Base-by-base conservation (phyloP, 1,284 basidiomycete genomes). In the Puccinia triticina region DNA sequence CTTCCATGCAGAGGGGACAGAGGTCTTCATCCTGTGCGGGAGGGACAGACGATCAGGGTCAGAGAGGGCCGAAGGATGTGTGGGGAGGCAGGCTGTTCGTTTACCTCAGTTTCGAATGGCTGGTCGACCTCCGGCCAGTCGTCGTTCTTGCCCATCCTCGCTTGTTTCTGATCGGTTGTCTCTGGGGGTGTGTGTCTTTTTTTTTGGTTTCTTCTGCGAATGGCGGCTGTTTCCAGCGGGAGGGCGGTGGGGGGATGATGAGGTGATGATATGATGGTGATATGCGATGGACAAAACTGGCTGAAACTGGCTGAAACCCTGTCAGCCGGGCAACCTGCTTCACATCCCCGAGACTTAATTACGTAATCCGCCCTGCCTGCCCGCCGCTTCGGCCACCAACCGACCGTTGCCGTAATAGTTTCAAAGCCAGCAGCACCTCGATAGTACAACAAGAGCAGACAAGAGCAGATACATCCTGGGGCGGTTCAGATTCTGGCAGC, bases 1-100 rank as follows among this genome's bases (percentile, higher is more conserved):
- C 96, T 87, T 99, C 97, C 82, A 98, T 91, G 89, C 97, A 99
- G 84, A 99, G 91, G 71, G 97, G 95, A 88, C 97, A 99, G 86
- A 99, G 96, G 85, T 94, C 93, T 86, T 98, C 95, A 88, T 99
- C 97, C 95, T 97, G 40, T 34, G 59, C 64, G 53, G 21, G 32
- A 72, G n/a, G n/a, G 55, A 64, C 34, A 61, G 26, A 40, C 43
- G 55, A 76, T 37, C 12, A 46, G n/a, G 48, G 40, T 26, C 5
- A 61, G 53, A 29, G 40, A 40, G 73, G n/a, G n/a, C n/a, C n/a
- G n/a, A n/a, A n/a, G n/a, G 32, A 23, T 34, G 55, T n/a, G n/a
- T n/a, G n/a, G n/a, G n/a, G n/a, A n/a, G n/a, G n/a, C n/a, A 43
- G 23, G 26, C 8, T n/a, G 26, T 37, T 48, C 23, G 48, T 59